A percentile compares a stretch with the other conserved stretches of the same genome.
These are phyloP conservation scores for Sherardia arvensis DNA, from an alignment of 257 asterid species.

Conservation along the genomic window DNA sequence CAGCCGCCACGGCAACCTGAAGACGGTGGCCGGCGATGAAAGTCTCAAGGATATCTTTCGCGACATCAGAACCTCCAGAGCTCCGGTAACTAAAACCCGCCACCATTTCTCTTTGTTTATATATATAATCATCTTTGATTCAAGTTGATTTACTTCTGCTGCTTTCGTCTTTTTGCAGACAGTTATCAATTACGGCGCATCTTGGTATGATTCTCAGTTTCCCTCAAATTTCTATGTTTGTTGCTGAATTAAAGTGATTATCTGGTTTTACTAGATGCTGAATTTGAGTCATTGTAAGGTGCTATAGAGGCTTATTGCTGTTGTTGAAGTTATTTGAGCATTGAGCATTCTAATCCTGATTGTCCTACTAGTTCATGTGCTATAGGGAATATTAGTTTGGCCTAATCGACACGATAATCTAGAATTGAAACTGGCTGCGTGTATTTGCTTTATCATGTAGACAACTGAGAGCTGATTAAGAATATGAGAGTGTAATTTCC, in stretches of 20 bases:
- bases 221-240: not conserved
- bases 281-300: no score
- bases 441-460: not conserved
- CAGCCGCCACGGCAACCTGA: conserved; percentile 20
- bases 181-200: conserved; percentile 82
- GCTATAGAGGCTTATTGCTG: not conserved
- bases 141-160: not conserved
- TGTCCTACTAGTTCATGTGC: not conserved
- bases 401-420: not conserved
- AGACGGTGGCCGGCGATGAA: conserved; percentile 49
- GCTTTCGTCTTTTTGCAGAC: conserved; percentile 39
- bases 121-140: conserved; percentile 1
- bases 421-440: not conserved
- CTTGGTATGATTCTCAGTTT: conserved; percentile 37
- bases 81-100: conserved; percentile 24
- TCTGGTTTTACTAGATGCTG: not conserved
- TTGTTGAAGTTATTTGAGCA: no score
- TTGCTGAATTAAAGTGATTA: not conserved
- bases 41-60: conserved; percentile 52
- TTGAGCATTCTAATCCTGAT: not conserved
- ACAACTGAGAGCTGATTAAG: not conserved
- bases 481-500: not conserved
- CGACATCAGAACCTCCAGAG: conserved; percentile 48
- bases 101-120: not conserved
- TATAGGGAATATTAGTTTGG: not conserved